Base-by-base conservation (phyloP, 768 basidiomycete species). In the Boletellus ananiceps region DNA sequence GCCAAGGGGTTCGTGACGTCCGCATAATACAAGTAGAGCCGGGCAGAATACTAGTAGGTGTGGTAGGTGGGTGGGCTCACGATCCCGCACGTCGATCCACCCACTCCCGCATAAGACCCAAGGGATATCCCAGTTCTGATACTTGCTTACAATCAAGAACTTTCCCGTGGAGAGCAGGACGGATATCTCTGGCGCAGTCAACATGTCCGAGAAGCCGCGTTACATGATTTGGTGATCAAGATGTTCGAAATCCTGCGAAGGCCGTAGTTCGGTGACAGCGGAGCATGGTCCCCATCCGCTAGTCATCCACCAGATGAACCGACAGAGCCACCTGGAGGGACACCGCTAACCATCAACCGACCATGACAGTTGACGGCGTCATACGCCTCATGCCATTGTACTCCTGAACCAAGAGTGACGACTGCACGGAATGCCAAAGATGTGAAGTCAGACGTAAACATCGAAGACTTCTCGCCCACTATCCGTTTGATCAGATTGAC, bases 91-190 rank as follows among this genome's bases (percentile, higher is more conserved):
- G 73, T 78, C 14, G 73, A 65, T 0, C 75, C 76, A 1, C n/a
- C 79, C 78, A 1, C 74, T 75, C 0, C 78, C 79, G 21, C 78
- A 68, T 42, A 81, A 55, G 0, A 79, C 78, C 73, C 76, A 81
- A 62, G 76, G 80, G 5, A 81, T 67, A 47, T 80, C 75, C 3
- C 61, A 14, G n/a, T 79, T 64, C 35, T 68, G 63, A 55, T 70
- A 60, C 0, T 55, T 52, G 54, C 79, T 81, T 18, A 66, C 72
- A 3, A 56, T 69, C 44, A 75, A 56, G 32, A 68, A 58, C 13
- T n/a, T 50, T 4, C 77, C 77, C 8, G 67, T 64, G 5, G 78
- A 66, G 8, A 68, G 72, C 2, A 81, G 73, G 1, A 77, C 52
- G 0, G 62, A 69, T 47, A 78, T 74, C 50, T 81, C 65, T 6